Evolutionary conservation across 805 yeast genomes (phyloP).

Genomic region (Candida hungchunana): DNA sequence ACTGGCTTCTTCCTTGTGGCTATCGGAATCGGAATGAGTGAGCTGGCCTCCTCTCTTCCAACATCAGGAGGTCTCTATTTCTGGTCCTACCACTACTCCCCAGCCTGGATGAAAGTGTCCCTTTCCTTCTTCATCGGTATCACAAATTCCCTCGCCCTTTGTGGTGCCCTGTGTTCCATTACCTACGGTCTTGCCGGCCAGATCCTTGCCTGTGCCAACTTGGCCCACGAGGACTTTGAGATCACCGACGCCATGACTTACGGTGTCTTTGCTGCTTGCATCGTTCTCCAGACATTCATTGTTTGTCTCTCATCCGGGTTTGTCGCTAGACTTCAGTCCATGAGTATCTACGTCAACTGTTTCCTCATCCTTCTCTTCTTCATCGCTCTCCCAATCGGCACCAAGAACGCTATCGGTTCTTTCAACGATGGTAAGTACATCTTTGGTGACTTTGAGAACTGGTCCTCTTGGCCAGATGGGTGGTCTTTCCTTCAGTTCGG

Average conservation of each 20-base stretch:
- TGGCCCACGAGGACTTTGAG: conserved; percentile 42
- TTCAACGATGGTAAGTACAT: conserved; percentile 50
- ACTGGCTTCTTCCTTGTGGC: conserved; percentile 50
- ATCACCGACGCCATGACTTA: conserved; percentile 50
- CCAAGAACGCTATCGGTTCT: conserved; percentile 25
- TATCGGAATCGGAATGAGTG: conserved; percentile 61
- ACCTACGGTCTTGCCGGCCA: conserved; percentile 64
- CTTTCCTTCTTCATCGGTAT: conserved; percentile 62
- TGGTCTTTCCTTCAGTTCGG: conserved; percentile 49
- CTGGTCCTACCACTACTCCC: conserved; percentile 65
- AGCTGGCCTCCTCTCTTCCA: conserved; percentile 63
- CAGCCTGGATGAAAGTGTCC: conserved; percentile 43
- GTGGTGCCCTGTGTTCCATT: conserved; percentile 65
- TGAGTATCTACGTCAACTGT: conserved; percentile 49
- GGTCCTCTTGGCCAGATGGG: conserved; percentile 52
- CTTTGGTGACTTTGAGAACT: conserved; percentile 49
- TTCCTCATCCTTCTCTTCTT: conserved; percentile 46
- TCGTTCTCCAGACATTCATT: conserved; percentile 42
- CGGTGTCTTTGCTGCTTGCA: conserved; percentile 59
- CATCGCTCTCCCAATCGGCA: conserved; percentile 61
- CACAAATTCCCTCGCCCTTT: conserved; percentile 60
- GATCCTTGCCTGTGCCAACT: conserved; percentile 50
- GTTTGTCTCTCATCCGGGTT: conserved; percentile 51
- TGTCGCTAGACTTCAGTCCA: conserved; percentile 51
- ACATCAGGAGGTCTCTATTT: conserved; percentile 72